Conservation (phyloP, 1,139 yeast species). For the Suhomyces bolitotheri region DNA sequence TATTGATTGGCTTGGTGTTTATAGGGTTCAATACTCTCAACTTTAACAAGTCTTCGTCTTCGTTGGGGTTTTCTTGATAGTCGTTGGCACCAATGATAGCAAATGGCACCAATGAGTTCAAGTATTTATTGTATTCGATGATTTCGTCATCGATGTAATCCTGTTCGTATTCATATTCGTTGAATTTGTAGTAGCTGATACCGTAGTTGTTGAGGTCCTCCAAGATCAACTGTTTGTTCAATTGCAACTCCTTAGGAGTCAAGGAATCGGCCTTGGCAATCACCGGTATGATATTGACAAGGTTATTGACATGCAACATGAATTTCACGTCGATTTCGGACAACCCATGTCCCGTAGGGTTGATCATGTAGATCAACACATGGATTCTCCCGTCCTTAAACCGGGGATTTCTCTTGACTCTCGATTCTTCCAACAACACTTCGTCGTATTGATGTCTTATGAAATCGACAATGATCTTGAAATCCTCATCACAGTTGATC, state of each 20-base stretch:
- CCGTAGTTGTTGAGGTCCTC: constrained; percentile 44
- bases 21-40: constrained; percentile 40
- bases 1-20: constrained; percentile 40
- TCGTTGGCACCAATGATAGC: constrained; percentile 48
- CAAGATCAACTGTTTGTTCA: constrained; percentile 40
- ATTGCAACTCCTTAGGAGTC: constrained; percentile 37
- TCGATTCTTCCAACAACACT: constrained; percentile 49
- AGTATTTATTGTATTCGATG: constrained; percentile 48
- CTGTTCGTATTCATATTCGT: constrained; percentile 50
- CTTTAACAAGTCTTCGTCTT: constrained; percentile 38
- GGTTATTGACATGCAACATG: constrained; percentile 41
- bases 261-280: constrained; percentile 46
- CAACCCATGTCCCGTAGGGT: constrained; percentile 52
- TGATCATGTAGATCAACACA: constrained; percentile 47
- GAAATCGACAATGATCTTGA: constrained; percentile 48
- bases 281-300: constrained; percentile 46
- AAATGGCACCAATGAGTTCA: constrained; percentile 44
- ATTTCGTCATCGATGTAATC: constrained; percentile 52
- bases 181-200: constrained; percentile 46
- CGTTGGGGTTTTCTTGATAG: constrained; percentile 34
- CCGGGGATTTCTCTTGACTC: constrained; percentile 50
- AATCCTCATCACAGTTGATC: constrained; percentile 47
- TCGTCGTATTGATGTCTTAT: constrained; percentile 53
- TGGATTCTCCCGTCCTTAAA: constrained; percentile 52
- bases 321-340: constrained; percentile 44